phyloP scores from a whole-genome alignment of 2,329 filamentous ascomycete genomes.

The Fusarium pininemorale region DNA sequence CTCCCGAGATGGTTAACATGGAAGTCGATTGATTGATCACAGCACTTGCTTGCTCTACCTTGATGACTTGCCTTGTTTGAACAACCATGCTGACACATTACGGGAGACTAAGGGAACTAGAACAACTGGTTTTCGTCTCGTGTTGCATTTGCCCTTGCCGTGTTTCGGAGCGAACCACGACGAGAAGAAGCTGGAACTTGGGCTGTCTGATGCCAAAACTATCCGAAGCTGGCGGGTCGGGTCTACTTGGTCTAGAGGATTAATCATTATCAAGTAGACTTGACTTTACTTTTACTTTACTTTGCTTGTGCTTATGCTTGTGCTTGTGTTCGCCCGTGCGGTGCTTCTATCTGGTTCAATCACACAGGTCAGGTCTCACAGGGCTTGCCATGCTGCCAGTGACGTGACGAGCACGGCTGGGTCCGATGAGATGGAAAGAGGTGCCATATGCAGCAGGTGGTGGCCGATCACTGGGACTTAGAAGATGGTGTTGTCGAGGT shows the following conservation, averaged over 20 bases:
- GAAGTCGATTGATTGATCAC: neutral
- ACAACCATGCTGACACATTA: slow-evolving; percentile 1
- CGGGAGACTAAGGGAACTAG: neutral
- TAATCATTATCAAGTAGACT: neutral
- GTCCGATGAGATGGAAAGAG: neutral
- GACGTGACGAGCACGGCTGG: neutral
- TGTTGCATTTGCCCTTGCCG: neutral
- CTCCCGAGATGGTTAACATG: slow-evolving; percentile 1
- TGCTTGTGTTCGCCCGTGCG: neutral
- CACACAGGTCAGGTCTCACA: neutral
- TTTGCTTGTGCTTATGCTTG: neutral
- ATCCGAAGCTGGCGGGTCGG: neutral
- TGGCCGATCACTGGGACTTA: slow-evolving; percentile 1
- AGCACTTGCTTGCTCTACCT: neutral
- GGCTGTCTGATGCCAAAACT: neutral
- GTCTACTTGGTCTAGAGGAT: neutral
- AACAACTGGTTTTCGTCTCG: neutral
- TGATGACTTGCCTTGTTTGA: slow-evolving; percentile 21
- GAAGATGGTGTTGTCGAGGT: slow-evolving; percentile 19
- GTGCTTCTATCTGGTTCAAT: neutral
- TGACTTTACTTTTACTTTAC: neutral
- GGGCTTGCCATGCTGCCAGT: neutral
- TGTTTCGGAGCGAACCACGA: neutral
- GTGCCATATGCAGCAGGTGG: slow-evolving; percentile 24
- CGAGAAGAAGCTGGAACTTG: neutral